Evolutionary conservation across 2,329 filamentous ascomycete species (phyloP), one percentile per base, ranked within the genome.

Genomic region (Nemania sp.): DNA sequence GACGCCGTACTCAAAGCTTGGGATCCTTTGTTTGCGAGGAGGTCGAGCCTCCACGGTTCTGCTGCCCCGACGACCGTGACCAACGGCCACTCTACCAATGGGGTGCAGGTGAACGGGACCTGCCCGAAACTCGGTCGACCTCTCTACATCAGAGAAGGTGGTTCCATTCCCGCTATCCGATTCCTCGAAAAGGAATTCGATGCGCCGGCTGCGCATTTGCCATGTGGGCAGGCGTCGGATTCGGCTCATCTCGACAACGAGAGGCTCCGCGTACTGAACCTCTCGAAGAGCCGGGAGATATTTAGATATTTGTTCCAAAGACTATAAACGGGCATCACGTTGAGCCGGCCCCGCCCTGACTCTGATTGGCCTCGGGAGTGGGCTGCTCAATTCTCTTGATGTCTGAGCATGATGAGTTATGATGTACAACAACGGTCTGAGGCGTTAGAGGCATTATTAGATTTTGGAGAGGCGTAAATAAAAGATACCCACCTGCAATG

Each of bases 191-290:
- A 97, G 78, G 92, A 96, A 70, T 97, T 98, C 72, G 83, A 84
- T 2, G 95, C 95, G 0, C 92, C 93, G 0, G 94, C 95, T 0
- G 94, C 94, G 0, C 93, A 98, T 75, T 77, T 99, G 35, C 96
- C 95, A 0, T 97, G 93, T 71, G 96, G 96, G 0, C 93, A 97
- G 76, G 92, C 94, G 12, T 97, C 91, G 69, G 95, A 99, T 72
- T 88, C 89, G 53, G 95, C 94, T 17, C 95, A 99, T 83, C 77
- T 99, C 76, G 91, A 96, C 71, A 98, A 99, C 71, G 95, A 99
- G 81, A 80, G 95, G n/a, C 79, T 99, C 75, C 82, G 95, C 54
- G 80, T 99, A 57, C 79, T 90, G 68, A 99, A 99, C 76, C 73
- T 99, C 69, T 86, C 92, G 62, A 97, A 96, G 78, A 95, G 92